Base-by-base conservation (phyloP, 2,329 filamentous ascomycete species). In the Cryphonectria parasitica region DNA sequence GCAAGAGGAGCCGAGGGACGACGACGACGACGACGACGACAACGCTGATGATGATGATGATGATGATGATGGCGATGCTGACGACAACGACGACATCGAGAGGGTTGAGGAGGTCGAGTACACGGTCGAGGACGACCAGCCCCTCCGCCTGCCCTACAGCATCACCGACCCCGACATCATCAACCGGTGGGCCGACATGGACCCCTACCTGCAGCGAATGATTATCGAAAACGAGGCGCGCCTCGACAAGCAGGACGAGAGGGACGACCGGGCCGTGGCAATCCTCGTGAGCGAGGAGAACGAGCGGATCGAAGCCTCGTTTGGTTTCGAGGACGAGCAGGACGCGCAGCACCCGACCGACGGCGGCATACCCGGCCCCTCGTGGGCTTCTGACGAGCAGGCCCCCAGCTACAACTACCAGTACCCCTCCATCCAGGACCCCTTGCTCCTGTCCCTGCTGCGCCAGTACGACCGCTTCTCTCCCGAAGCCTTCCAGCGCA, bases 381-480 rank as follows among this genome's bases (percentile, higher is more conserved):
- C 45, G 19, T 49, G 45, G 45, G 6, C 7, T 22, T 28, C 61
- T 15, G 43, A 60, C 60, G 10, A 62, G 43, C 13, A 54, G 7
- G 1, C 13, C 25, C 54, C 25, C 3, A 34, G 22, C 39, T 62
- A 68, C 41, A 25, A 34, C 62, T 67, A 49, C 39, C 22, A 64
- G n/a, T 71, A 69, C 67, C 66, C 69, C n/a, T 43, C 43, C 25
- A 64, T 72, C 62, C 61, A 45, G 17, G 66, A 72, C 62, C 63
- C 63, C 3, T 8, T 52, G 36, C 60, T 56, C 17, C 71, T 72
- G 17, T 52, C 65, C 11, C 58, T 72, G 34, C 66, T 71, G 54
- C 52, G 43, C 31, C 70, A 64, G 62, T 65, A 70, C 49, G 66
- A 72, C 62, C 61, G 36, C 49, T 64, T 72, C 56, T 28, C 58